Conservation (phyloP, 345 rosid genomes). For the Populus deltoides region DNA sequence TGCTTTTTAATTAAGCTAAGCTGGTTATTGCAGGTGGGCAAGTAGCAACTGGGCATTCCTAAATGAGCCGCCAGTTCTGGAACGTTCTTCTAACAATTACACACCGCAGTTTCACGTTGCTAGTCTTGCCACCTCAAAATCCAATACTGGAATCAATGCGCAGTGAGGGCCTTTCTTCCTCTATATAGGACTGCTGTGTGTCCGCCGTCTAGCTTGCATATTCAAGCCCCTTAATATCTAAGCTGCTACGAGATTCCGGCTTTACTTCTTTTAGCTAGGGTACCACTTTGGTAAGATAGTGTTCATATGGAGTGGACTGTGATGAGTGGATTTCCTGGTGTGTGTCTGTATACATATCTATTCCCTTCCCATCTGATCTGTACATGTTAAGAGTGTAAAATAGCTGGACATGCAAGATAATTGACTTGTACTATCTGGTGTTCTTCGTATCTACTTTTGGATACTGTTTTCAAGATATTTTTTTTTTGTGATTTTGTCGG, state of each 20-base stretch:
- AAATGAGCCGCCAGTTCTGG: conserved; percentile 69
- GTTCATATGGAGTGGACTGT: neutral
- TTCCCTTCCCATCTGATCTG: neutral
- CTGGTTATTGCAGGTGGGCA: conserved; percentile 57
- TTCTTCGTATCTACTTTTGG: no score
- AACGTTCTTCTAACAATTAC: conserved; percentile 45
- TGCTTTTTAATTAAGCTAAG: neutral
- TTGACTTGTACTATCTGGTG: neutral
- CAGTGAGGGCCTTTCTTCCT: neutral
- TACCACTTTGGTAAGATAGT: neutral
- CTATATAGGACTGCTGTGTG: neutral
- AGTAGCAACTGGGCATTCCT: conserved; percentile 79
- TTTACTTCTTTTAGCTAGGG: neutral
- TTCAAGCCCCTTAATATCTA: neutral
- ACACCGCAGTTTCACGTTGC: conserved; percentile 64
- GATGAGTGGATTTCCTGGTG: neutral
- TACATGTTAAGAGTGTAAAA: neutral
- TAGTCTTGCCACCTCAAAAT: conserved; percentile 17
- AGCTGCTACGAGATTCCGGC: neutral
- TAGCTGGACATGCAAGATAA: neutral
- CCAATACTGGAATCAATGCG: conserved; percentile 18
- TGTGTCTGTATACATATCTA: neutral
- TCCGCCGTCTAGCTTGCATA: neutral
- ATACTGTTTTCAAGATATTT: no score
- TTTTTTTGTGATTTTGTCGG: no score